Conservation (phyloP, 371 early-diverging fungal species). For the Mortierella sp. region DNA sequence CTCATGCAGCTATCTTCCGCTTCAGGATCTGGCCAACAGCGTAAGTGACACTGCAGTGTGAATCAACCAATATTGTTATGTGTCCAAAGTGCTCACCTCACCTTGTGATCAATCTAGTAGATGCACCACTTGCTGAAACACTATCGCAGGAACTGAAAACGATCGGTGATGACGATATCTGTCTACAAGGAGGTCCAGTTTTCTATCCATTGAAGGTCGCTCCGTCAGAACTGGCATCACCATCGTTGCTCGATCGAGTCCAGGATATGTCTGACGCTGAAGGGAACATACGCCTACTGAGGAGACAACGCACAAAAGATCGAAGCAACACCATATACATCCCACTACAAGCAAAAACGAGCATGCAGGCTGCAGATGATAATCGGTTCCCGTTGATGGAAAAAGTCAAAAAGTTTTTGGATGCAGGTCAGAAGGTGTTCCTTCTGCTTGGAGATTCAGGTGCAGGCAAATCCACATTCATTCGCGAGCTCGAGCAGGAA, state of each 20-base stretch:
- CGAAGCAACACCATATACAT: neutral
- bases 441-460: neutral
- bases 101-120: too few relatives aligned
- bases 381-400: neutral
- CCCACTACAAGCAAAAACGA: constrained; percentile 1
- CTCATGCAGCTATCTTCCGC: neutral
- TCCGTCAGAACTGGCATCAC: neutral
- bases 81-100: too few relatives aligned
- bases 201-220: neutral
- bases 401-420: neutral
- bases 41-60: too few relatives aligned
- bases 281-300: neutral
- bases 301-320: neutral
- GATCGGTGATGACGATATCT: too few relatives aligned
- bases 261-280: neutral
- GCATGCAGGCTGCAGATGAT: neutral
- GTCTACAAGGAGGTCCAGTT: neutral
- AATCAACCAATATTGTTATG: too few relatives aligned
- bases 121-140: too few relatives aligned
- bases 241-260: neutral
- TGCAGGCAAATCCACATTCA: too few relatives aligned
- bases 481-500: too few relatives aligned
- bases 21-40: too few relatives aligned
- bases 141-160: too few relatives aligned
- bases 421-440: neutral